Evolutionary conservation across 148 eudicot species (phyloP).

Genomic region (Bassia scoparia): DNA sequence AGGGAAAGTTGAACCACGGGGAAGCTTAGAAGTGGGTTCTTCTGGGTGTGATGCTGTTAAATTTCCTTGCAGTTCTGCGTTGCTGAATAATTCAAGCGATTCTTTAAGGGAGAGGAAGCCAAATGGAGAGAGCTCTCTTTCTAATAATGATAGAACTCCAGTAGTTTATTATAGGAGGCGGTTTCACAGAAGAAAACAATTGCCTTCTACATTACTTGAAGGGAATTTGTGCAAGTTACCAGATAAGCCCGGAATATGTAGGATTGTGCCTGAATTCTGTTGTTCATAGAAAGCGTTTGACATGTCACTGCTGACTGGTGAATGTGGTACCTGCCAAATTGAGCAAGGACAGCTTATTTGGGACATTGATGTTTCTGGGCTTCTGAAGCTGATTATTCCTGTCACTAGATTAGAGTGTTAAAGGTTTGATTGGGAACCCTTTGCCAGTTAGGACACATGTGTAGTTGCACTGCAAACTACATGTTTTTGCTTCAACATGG

Average conservation of each 20-base stretch:
- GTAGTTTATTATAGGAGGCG: constrained; percentile 78
- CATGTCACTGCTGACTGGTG: constrained; percentile 18
- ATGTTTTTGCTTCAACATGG: constrained; percentile 55
- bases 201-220: constrained; percentile 14
- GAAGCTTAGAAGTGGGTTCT: constrained; percentile 27
- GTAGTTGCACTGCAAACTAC: constrained; percentile 34
- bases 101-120: constrained; percentile 21
- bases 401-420: constrained; percentile 32
- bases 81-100: constrained; percentile 27
- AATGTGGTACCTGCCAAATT: constrained; percentile 21
- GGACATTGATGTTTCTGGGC: constrained; percentile 40
- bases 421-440: constrained; percentile 32
- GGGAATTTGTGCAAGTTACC: constrained; percentile 15
- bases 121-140: constrained; percentile 22
- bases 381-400: constrained; percentile 34
- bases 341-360: constrained; percentile 32
- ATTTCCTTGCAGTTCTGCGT: constrained; percentile 25
- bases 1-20: constrained; percentile 28
- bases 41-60: constrained; percentile 32
- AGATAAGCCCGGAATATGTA: constrained; percentile 21
- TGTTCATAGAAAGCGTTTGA: constrained; percentile 26
- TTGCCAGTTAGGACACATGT: constrained; percentile 26
- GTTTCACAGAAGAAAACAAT: constrained; percentile 39
- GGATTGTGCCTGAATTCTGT: constrained; percentile 18
- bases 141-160: constrained; percentile 29